Evolutionary conservation across 1,139 yeast species (phyloP), one percentile per base, ranked within the genome.

Genomic region (Nadsonia starkeyi-henricii): DNA sequence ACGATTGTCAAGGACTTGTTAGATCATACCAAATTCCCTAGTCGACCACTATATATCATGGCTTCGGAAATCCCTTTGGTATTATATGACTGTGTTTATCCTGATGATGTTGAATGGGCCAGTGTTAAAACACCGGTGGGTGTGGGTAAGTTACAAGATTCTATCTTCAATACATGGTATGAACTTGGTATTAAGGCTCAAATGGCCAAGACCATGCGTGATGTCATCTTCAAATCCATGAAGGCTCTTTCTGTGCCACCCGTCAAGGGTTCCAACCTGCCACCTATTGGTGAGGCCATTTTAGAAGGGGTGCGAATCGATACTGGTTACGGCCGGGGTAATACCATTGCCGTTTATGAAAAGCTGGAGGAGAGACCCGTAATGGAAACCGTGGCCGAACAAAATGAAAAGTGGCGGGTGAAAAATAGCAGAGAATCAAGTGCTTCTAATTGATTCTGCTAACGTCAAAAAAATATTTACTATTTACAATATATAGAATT

Each of bases 21-120:
- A 50, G 75, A 89, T 58, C 69, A 77, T 1, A 71, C 69, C 2
- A 69, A 66, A 47, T 75, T 68, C 50, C 88, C 95, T 0, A 68
- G 77, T 21, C 78, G 82, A 54, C 99, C 99, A 0, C 67, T 73
- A 13, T 93, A 82, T 61, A 91, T 81, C 50, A 85, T 91, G 86
- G 97, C 96, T 1, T 77, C 83, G 57, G 97, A 91, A 56, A 69
- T 83, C n/a, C 98, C 98, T 0, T 70, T 93, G 56, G 81, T 91
- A 2, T 67, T 93, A 42, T 89, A 81, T 60, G 95, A 91, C 60
- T 91, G 97, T 63, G 78, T 75, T n/a, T 91, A 77, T 60, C 69
- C 67, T 2, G 71, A 70, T 2, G 72, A 88, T 69, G 80, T 79
- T 54, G 89, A 96, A 96, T 51, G 51, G 43, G 17, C 15, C 4